Evolutionary conservation across 176 grass and related monocot species (phyloP), one percentile per base, ranked within the genome.

Genomic region (Coix lacrymajobi): DNA sequence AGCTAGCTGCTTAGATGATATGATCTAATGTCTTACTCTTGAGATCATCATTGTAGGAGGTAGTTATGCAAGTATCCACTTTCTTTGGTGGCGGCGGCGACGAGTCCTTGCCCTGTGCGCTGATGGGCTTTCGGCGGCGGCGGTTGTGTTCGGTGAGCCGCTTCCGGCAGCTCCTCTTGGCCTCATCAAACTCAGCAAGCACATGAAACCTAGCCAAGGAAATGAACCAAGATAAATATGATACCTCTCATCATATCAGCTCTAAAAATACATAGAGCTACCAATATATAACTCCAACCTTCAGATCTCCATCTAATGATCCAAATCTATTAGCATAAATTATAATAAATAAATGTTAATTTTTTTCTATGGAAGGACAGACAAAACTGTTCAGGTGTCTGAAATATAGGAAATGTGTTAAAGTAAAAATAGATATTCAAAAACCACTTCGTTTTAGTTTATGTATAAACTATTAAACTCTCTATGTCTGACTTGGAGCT

Each of bases 131-230:
- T 77, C 92, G 75, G 49, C 92, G 84, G 20, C 92, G 89, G 32
- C 92, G 88, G 86, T 94, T 94, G 92, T 94, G 86, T 71, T 91
- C 92, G 6, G 88, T 90, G 26, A 89, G 86, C 71, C 92, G 84
- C 86, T 87, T 91, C 52, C 89, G 74, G 67, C 92, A 94, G 80
- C 86, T 94, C 48, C 92, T 89, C 67, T 94, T 94, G 49, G 83
- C 80, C 14, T 89, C 92, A 14, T 94, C 92, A 70, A 94, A 94
- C 41, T 94, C 92, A 6, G 72, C 31, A 58, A 94, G 83, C 72
- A 87, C 83, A 82, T 94, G 92, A 77, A 94, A 94, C 84, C 92
- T 94, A 71, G 13, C 31, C 31, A 65, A 28, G 34, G 34, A 57
- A 45, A 46, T 46, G 41, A 31, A 44, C 7, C 1, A 66, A 71